Base-by-base conservation (phyloP, 148 eudicot genomes). In the Vaccinium vitisidaea region DNA sequence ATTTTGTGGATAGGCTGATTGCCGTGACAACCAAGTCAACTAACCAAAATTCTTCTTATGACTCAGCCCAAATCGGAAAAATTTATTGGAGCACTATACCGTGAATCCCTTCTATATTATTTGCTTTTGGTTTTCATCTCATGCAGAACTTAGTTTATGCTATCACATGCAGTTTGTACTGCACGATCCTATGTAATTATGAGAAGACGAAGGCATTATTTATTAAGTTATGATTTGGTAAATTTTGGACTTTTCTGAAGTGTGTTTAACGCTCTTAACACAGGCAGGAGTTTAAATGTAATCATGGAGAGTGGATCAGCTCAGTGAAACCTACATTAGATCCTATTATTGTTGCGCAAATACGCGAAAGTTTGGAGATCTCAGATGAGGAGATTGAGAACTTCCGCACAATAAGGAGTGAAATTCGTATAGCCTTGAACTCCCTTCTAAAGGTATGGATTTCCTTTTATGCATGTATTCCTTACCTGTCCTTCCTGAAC, bases 281-380 rank as follows among this genome's bases (percentile, higher is more conserved):
- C 93, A 96, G 99, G 90, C 89, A 92, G 87, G 99, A 96, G 86
- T 93, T 96, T 81, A 91, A 85, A 83, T 84, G 88, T 84, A 92
- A 89, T 80, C 98, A 96, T 84, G 91, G 71, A n/a, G 96, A 92
- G 81, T 96, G 99, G 99, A 89, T 94, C 77, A 88, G 84, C 75
- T 91, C 91, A 4, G 91, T 82, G 84, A 96, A 94, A 85, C 97
- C 96, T 75, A 87, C 90, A 30, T 27, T 96, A 70, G 92, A 88
- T 90, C 91, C 91, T 79, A 13, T 83, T 82, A 87, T 93, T 80
- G 86, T 87, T 84, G 86, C 91, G 77, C 91, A 89, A 84, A 55
- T 93, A 39, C 70, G 32, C 21, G 89, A 88, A 83, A 86, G 53
- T 46, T 54, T 67, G 86, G 92, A 88, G 63, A 80, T 93, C 67